phyloP scores from a whole-genome alignment of 129 eudicot species.

The Pseudognaphalium luteoalbum region DNA sequence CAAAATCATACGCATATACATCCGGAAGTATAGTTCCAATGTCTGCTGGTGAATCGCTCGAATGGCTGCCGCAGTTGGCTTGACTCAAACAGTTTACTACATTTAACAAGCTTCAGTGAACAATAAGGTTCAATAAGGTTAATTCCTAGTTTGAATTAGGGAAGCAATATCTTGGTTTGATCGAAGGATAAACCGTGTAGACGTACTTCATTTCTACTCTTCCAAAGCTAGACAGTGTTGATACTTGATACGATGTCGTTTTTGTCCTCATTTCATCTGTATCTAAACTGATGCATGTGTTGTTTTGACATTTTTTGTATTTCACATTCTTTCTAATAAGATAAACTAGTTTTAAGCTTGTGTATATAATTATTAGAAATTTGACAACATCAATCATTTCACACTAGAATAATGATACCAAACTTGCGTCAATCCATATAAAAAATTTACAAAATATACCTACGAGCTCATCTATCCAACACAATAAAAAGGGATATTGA shows the following conservation, averaged over 20 bases:
- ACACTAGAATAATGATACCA: no score
- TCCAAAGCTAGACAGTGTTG: background rate
- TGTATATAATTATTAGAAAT: no score
- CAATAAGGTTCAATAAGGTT: background rate
- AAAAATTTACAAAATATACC: no score
- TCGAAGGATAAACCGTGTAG: background rate
- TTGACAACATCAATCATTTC: no score
- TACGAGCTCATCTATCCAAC: no score
- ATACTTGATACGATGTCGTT: background rate
- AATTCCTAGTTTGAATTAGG: background rate
- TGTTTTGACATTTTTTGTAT: background rate
- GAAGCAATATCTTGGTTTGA: background rate
- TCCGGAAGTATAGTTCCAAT: conserved; percentile 80
- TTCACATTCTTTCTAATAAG: background rate
- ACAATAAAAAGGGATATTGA: no score
- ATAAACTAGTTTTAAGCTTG: no score
- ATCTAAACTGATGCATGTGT: background rate
- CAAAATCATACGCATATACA: conserved; percentile 50
- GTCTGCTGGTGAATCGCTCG: conserved; percentile 87
- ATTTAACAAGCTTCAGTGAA: background rate
- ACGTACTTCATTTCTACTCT: background rate
- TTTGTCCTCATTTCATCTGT: background rate
- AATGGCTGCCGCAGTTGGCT: conserved; percentile 58
- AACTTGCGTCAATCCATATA: no score
- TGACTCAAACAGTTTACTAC: background rate